A percentile compares a stretch with the other conserved stretches of the same genome.
phyloP scores from a whole-genome alignment of 2,329 filamentous ascomycete genomes.

The Cercospora zeae-maydis region DNA sequence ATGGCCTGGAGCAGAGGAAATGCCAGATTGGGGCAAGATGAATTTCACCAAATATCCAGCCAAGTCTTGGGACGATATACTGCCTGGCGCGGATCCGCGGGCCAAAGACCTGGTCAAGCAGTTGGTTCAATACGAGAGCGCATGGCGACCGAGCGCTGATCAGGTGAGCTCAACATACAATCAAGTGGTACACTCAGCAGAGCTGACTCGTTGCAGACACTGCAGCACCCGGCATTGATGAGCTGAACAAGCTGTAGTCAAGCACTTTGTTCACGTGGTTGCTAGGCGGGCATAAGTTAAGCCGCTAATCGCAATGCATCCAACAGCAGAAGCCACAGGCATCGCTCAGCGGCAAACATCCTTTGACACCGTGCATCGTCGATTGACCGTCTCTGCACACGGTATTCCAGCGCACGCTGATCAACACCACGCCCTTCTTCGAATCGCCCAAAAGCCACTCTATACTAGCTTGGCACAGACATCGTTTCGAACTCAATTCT shows the following conservation, averaged over 20 bases:
- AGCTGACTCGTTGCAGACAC: conserved; percentile 1
- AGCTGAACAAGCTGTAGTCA: background rate
- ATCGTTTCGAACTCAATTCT: background rate
- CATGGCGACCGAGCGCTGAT: conserved; percentile 62
- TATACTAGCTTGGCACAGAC: background rate
- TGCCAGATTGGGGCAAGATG: conserved; percentile 84
- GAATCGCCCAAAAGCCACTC: background rate
- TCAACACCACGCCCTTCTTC: background rate
- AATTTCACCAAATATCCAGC: conserved; percentile 72
- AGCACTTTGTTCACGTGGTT: background rate
- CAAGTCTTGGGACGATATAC: conserved; percentile 64
- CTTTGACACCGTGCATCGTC: background rate
- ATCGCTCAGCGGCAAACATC: background rate
- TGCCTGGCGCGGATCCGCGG: conserved; percentile 57
- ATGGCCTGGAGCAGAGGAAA: conserved; percentile 73
- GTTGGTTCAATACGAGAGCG: conserved; percentile 70
- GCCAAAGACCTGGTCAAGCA: conserved; percentile 64
- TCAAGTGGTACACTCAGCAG: background rate
- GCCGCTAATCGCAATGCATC: background rate
- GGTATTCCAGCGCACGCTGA: background rate
- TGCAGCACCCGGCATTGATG: conserved; percentile 4
- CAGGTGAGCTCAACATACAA: conserved; percentile 44
- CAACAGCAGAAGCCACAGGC: background rate
- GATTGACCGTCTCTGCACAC: background rate
- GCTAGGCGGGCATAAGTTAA: background rate